These are phyloP conservation scores for Symbiodinium natans DNA, from an alignment of 73 alveolate species.

Conservation along the genomic window DNA sequence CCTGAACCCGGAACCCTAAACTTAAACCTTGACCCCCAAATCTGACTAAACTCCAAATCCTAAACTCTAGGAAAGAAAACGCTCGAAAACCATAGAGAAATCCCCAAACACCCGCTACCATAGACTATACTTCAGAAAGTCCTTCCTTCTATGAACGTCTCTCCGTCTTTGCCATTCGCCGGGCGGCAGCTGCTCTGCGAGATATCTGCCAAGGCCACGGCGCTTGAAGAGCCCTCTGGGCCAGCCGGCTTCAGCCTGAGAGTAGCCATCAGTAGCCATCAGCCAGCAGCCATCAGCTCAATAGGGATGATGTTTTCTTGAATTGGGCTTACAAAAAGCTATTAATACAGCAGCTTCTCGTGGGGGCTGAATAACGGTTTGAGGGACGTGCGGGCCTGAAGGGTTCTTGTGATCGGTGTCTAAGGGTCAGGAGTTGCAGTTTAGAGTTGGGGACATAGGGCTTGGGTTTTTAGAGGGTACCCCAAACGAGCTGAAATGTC, in stretches of 20 bases:
- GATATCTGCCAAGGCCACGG: constrained; percentile 4
- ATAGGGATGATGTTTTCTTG: background rate
- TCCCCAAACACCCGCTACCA: no score
- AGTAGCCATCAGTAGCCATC: no score
- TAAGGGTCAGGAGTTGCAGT: background rate
- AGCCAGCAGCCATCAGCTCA: background rate
- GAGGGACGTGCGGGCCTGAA: background rate
- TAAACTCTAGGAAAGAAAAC: background rate
- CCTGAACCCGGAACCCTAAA: no score
- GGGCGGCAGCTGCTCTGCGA: constrained; percentile 39
- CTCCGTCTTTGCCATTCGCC: no score
- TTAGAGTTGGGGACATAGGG: no score
- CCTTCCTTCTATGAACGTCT: no score
- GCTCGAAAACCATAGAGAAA: background rate
- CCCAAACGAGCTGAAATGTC: no score
- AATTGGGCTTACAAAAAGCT: background rate
- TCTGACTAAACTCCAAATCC: background rate
- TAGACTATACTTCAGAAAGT: no score
- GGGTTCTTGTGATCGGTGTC: background rate
- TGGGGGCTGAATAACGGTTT: background rate
- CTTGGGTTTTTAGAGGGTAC: no score
- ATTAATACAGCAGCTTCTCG: background rate
- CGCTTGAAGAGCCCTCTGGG: constrained; percentile 29
- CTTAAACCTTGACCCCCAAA: background rate
- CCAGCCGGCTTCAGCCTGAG: constrained; percentile 39